Evolutionary conservation across 2,329 filamentous ascomycete genomes (phyloP), one percentile per base, ranked within the genome.

Genomic region (Beauveria brongniartii): DNA sequence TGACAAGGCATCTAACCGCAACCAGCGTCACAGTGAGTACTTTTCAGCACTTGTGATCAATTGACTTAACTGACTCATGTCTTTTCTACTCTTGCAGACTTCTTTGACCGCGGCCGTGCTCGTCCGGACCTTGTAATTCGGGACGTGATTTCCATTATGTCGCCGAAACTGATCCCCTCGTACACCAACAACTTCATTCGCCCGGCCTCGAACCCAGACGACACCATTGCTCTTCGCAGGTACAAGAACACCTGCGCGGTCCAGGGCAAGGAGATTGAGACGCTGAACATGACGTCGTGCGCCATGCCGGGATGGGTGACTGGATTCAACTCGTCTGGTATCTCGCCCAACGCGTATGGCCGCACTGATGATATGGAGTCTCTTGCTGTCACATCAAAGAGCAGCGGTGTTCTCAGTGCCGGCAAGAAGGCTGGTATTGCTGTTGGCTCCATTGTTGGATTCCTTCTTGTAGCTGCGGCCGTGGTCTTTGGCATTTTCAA

Each of bases 1-100:
- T 5, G 61, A 62, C 56, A 62, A 62, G 55, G 56, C 61, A 1
- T 24, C 28, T 2, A 62, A 62, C 37, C 55, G 61, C 8, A 62
- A 62, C n/a, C 18, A 48, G 40, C 61, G 61, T 10, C 61, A 62
- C 30, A 62, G 61, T 62, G 24, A 55, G 61, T 53, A 47, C 12
- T 14, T 24, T 2, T 6, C 44, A 26, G 10, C 41, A 43, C 8
- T n/a, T 0, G 3, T 26, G 2, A 3, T 22, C 3, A 2, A 2
- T 26, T 26, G 22, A 24, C 12, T 7, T 6, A 18, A 2, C 8
- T 46, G 3, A 20, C 22, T 26, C 22, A 6, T 20, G 5, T 20
- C 41, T 18, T 20, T 18, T 43, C 43, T 16, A 5, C n/a, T 20
- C 10, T 22, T n/a, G 10, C 20, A 62, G 61, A 62, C 50, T 62